Conservation (phyloP, 2,329 filamentous ascomycete genomes). For the Cadophora sp. region DNA sequence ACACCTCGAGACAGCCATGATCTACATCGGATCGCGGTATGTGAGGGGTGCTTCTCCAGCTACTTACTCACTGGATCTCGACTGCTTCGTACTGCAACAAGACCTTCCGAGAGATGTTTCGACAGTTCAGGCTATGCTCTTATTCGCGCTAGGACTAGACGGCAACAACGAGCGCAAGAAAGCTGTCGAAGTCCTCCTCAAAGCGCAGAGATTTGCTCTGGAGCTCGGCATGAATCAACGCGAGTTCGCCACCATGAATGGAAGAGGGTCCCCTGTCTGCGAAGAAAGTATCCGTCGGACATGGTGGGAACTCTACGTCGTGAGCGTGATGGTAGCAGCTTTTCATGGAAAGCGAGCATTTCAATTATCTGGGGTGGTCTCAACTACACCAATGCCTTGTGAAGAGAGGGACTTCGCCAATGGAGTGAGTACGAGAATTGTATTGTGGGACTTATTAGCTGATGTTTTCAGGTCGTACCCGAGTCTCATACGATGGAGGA, state of each 20-base stretch:
- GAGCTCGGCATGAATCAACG: constrained; percentile 77
- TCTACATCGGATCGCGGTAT: constrained; percentile 32
- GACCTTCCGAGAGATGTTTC: constrained; percentile 48
- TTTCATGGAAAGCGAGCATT: constrained; percentile 76
- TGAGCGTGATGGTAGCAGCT: constrained; percentile 83
- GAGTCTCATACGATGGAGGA: constrained; percentile 71
- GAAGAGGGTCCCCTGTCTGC: constrained; percentile 67
- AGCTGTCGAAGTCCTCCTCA: constrained; percentile 69
- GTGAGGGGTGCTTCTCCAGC: constrained; percentile 22
- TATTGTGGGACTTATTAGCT: constrained; percentile 33
- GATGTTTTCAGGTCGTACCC: constrained; percentile 60
- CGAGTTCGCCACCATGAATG: constrained; percentile 68
- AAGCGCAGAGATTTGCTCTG: constrained; percentile 73
- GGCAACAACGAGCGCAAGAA: constrained; percentile 74
- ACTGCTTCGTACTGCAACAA: constrained; percentile 24
- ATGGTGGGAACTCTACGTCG: constrained; percentile 76
- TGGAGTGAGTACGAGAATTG: constrained; percentile 25
- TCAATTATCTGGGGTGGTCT: constrained; percentile 66
- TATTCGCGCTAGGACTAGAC: constrained; percentile 79
- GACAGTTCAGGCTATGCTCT: constrained; percentile 76
- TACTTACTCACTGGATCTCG: constrained; percentile 28
- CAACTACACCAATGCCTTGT: constrained; percentile 77
- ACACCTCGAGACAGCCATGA: constrained; percentile 31
- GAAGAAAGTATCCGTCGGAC: constrained; percentile 87
- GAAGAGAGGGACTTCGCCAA: constrained; percentile 60